These are phyloP conservation scores for Clitocybe nebularis DNA, from an alignment of 1,284 basidiomycete species.

Conservation along the genomic window DNA sequence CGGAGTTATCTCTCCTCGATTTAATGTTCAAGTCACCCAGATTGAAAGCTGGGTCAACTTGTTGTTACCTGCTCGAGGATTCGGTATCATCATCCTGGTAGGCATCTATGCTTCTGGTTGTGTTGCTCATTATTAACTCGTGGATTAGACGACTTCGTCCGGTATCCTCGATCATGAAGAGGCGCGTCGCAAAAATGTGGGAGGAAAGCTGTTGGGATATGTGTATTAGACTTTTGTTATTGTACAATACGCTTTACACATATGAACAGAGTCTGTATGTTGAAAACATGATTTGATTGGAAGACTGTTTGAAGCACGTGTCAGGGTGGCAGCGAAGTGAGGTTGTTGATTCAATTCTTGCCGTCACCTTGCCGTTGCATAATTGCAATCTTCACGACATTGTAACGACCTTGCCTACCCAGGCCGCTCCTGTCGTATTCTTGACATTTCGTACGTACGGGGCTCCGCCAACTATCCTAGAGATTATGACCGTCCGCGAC, in stretches of 20 bases:
- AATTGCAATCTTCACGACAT: too few species aligned
- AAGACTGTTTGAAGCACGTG: too few species aligned
- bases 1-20: conserved; percentile 97
- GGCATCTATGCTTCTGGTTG: conserved; percentile 22
- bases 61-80: conserved; percentile 91
- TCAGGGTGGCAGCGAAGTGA: too few species aligned
- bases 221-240: conserved; percentile 55
- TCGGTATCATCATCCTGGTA: conserved; percentile 93
- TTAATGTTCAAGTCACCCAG: conserved; percentile 92
- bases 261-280: too few species aligned
- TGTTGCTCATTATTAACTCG: not conserved
- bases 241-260: not conserved
- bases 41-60: conserved; percentile 96
- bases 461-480: too few species aligned
- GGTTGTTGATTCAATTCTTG: too few species aligned
- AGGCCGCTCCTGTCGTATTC: too few species aligned
- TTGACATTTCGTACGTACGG: too few species aligned
- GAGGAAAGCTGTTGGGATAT: conserved; percentile 86
- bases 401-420: too few species aligned
- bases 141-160: conserved; percentile 83
- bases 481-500: conserved; percentile 18
- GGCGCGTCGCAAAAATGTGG: conserved; percentile 97
- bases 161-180: conserved; percentile 99
- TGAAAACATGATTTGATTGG: too few species aligned
- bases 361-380: too few species aligned